Conservation (phyloP, 2,329 filamentous ascomycete genomes). For the Neofusicoccum kwambonambiense region DNA sequence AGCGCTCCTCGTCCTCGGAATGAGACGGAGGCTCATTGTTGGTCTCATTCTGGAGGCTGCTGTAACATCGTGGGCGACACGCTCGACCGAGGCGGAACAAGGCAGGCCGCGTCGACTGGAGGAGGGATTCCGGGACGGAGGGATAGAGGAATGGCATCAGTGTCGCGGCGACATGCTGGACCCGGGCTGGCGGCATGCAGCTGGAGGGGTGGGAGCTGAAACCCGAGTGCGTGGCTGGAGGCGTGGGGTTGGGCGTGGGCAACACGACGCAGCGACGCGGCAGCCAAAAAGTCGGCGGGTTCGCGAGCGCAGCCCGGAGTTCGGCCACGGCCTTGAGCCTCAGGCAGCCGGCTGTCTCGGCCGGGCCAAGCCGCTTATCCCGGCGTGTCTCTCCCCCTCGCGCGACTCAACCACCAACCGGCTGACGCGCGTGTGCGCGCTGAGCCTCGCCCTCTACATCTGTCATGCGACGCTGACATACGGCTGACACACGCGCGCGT, state of each 20-base stretch:
- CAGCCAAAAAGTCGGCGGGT: not conserved
- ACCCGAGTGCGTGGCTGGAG: not conserved
- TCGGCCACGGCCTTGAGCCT: not conserved
- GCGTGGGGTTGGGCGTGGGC: not conserved
- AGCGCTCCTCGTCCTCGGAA: conserved; percentile 39
- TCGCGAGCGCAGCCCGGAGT: no score
- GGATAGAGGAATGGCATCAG: conserved; percentile 49
- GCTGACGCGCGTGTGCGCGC: conserved; percentile 1
- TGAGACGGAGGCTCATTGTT: not conserved
- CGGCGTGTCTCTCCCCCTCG: not conserved
- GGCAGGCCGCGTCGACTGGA: conserved; percentile 10
- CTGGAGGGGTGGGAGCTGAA: not conserved
- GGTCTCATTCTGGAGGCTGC: conserved; percentile 21
- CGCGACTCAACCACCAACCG: not conserved
- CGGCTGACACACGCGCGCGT: not conserved
- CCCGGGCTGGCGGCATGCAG: conserved; percentile 13
- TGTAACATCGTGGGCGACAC: conserved; percentile 31
- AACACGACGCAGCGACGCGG: not conserved
- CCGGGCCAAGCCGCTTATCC: not conserved
- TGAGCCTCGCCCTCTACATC: not conserved
- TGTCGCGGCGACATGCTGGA: conserved; percentile 24
- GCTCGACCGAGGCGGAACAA: conserved; percentile 21
- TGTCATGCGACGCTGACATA: not conserved
- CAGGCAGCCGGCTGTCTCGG: not conserved
- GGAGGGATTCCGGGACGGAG: conserved; percentile 32